phyloP scores from a whole-genome alignment of 1,284 basidiomycete genomes.

The Ganoderma lingzhi region DNA sequence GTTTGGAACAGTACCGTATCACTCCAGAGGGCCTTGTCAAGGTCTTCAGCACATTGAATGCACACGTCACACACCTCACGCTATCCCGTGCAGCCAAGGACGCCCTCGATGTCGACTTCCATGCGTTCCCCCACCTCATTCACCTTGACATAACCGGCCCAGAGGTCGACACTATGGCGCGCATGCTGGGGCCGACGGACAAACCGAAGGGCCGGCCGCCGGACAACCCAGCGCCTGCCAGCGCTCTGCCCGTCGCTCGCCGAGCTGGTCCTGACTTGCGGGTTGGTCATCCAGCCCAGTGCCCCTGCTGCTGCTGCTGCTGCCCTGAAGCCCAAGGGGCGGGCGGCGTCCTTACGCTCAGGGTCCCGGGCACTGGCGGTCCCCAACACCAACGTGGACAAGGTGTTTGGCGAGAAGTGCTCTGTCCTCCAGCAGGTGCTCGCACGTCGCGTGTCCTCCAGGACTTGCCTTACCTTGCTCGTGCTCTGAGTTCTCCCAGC shows the following conservation, averaged over 20 bases:
- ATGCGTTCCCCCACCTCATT: background rate
- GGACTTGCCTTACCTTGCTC: too few relatives aligned
- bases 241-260: background rate
- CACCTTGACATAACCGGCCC: background rate
- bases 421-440: too few relatives aligned
- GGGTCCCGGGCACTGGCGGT: background rate
- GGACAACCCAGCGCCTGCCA: background rate
- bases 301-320: background rate
- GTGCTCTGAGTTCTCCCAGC: too few relatives aligned
- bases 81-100: background rate
- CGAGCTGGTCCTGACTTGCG: background rate
- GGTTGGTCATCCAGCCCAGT: background rate
- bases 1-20: background rate
- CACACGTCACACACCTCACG: background rate
- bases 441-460: too few relatives aligned
- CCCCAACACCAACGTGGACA: background rate
- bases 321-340: background rate
- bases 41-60: background rate
- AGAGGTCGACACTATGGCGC: background rate
- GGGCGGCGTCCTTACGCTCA: background rate
- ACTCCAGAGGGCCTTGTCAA: background rate
- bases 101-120: background rate
- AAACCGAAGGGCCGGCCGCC: background rate
- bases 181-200: background rate
- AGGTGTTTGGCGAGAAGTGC: too few relatives aligned